Base-by-base conservation (phyloP, 805 yeast species). In the Maudiozyma serrabonitensis region DNA sequence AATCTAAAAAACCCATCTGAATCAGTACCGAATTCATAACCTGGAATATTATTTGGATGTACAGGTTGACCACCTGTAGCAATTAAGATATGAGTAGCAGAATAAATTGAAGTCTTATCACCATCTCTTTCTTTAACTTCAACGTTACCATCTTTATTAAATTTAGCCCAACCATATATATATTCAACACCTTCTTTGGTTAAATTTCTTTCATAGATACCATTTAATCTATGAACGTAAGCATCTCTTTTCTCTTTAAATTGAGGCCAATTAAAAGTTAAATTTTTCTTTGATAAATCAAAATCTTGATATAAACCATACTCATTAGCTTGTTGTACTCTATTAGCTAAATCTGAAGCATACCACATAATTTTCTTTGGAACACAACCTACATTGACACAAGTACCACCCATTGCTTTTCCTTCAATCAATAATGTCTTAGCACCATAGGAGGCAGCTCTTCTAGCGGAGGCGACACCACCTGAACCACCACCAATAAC, bases 401-500 rank as follows among this genome's bases (percentile, higher is more conserved):
- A 93, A 41, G 99, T 93, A 28, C 99, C 99, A 51, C 99, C 99
- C 69, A 93, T 76, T 55, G 75, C 82, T 47, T 80, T 79, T 40
- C 87, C 80, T 69, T 93, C 99, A 48, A 93, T 75, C 19, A 93
- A 63, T 47, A 90, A 72, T 1, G 93, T 83, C 57, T 88, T 87
- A 25, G 95, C 95, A 25, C 99, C 99, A 59, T 90, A 80, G 32
- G 80, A 76, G 37, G 98, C 96, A 12, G 99, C 98, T 60, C 98
- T 81, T 69, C 99, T 82, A 15, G 97, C 95, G 19, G 95, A 82
- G n/a, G 99, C 96, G 43, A 93, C 97, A 57, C 99, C 99, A 44
- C 98, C 99, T 37, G 96, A 88, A 13, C 99, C 99, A 51, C 99
- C 99, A 47, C 99, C 99, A 56, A 93, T 93, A 51, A 93, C 99